phyloP scores from a whole-genome alignment of 73 alveolate genomes.

The Breviolum minutum region DNA sequence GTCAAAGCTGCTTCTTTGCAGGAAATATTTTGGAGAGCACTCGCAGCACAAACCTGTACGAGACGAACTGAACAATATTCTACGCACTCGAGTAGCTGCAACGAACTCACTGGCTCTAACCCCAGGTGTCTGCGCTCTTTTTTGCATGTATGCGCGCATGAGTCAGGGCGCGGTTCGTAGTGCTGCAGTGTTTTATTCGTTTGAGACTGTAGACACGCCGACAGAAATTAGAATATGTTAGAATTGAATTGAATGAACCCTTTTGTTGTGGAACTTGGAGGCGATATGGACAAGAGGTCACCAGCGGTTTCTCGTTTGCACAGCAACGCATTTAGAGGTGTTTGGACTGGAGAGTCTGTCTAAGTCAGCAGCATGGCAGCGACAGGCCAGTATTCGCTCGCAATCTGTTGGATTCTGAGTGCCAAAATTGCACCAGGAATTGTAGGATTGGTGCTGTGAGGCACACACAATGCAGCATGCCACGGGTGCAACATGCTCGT shows the following conservation, averaged over 20 bases:
- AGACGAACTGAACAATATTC: conserved; percentile 48
- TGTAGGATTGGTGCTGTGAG: conserved; percentile 1
- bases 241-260: background rate
- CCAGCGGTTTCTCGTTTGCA: conserved; percentile 4
- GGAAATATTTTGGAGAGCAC: conserved; percentile 58
- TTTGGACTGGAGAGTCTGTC: background rate
- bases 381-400: background rate
- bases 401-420: conserved; percentile 47
- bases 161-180: too few relatives aligned
- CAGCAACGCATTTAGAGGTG: background rate
- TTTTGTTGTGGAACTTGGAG: background rate
- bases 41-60: conserved; percentile 63
- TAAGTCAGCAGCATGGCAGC: background rate
- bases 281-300: conserved; percentile 35
- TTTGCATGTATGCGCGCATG: background rate
- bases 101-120: background rate
- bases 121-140: background rate
- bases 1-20: background rate
- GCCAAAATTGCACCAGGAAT: conserved; percentile 27
- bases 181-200: too few relatives aligned
- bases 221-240: background rate
- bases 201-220: background rate
- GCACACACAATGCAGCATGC: conserved; percentile 11
- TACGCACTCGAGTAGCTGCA: conserved; percentile 36
- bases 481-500: background rate